Conservation (phyloP, 768 basidiomycete genomes). For the Boletus eberwhitei region DNA sequence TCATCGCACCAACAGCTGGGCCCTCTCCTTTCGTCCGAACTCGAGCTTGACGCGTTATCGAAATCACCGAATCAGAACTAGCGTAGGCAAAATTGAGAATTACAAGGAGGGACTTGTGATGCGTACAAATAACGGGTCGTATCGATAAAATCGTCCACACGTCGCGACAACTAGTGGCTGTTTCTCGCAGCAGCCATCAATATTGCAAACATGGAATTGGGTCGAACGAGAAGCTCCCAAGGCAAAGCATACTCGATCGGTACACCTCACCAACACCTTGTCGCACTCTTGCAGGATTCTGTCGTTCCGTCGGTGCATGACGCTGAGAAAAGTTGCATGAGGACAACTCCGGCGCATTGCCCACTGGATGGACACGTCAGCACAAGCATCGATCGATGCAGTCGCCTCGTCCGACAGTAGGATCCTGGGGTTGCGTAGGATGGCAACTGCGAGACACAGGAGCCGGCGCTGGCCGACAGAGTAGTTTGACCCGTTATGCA, state of each 20-base stretch:
- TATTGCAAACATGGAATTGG: conserved; percentile 28
- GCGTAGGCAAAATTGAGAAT: no score
- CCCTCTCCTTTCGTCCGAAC: no score
- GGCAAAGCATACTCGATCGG: conserved; percentile 28
- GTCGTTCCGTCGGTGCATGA: conserved; percentile 32
- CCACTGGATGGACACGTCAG: conserved; percentile 67
- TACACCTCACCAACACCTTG: conserved; percentile 29
- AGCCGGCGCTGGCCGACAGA: conserved; percentile 92
- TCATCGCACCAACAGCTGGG: no score
- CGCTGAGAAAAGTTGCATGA: conserved; percentile 26
- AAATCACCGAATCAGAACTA: no score
- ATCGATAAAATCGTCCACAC: no score
- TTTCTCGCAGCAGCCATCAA: conserved; percentile 26
- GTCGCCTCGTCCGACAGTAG: conserved; percentile 32
- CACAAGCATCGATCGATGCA: conserved; percentile 79
- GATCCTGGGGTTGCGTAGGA: conserved; percentile 31
- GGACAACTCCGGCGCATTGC: conserved; percentile 31
- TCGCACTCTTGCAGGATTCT: conserved; percentile 28
- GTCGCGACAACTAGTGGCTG: conserved; percentile 1
- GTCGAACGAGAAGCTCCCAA: conserved; percentile 17
- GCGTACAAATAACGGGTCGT: no score
- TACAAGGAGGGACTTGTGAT: no score
- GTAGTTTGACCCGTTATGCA: conserved; percentile 61
- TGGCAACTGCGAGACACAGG: conserved; percentile 49
- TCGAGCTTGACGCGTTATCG: no score